These are phyloP conservation scores for Pontederia crassipes DNA, from an alignment of 176 grass and related monocot species.

Conservation along the genomic window DNA sequence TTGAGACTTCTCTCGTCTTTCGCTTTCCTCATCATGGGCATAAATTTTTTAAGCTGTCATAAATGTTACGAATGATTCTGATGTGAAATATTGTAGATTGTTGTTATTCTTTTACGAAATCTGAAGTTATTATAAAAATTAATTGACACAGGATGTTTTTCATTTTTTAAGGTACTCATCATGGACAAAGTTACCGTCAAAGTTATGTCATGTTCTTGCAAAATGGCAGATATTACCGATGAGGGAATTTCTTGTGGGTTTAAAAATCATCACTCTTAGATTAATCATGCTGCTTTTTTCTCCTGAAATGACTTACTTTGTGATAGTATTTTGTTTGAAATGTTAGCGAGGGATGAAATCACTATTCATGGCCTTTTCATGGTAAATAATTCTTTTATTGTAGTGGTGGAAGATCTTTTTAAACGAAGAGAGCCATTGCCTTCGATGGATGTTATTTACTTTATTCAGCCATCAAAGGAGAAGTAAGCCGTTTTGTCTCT, in stretches of 20 bases:
- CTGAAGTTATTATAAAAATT: too few species aligned
- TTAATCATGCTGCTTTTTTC: not conserved
- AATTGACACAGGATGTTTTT: too few species aligned
- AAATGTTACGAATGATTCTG: too few species aligned
- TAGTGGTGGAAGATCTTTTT: constrained; percentile 96
- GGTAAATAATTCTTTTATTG: constrained; percentile 15
- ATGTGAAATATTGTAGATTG: too few species aligned
- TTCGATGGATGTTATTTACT: constrained; percentile 97
- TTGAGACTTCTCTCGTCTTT: too few species aligned
- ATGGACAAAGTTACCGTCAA: constrained; percentile 95
- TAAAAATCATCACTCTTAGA: constrained; percentile 8
- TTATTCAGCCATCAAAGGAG: constrained; percentile 88
- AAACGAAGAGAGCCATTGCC: constrained; percentile 94
- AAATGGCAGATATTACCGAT: constrained; percentile 96
- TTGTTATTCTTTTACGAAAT: too few species aligned
- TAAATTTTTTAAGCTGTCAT: too few species aligned
- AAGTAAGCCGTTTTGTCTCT: constrained; percentile 40
- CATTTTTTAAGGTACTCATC: constrained; percentile 62
- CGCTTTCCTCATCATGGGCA: too few species aligned
- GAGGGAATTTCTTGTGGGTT: constrained; percentile 79
- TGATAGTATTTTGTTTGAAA: not conserved
- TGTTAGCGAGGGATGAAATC: not conserved
- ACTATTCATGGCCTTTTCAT: not conserved
- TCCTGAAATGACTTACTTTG: not conserved
- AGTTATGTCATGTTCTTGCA: constrained; percentile 80